Conservation (phyloP, 352 stramenopile species). For the Globisporangium parvum region DNA sequence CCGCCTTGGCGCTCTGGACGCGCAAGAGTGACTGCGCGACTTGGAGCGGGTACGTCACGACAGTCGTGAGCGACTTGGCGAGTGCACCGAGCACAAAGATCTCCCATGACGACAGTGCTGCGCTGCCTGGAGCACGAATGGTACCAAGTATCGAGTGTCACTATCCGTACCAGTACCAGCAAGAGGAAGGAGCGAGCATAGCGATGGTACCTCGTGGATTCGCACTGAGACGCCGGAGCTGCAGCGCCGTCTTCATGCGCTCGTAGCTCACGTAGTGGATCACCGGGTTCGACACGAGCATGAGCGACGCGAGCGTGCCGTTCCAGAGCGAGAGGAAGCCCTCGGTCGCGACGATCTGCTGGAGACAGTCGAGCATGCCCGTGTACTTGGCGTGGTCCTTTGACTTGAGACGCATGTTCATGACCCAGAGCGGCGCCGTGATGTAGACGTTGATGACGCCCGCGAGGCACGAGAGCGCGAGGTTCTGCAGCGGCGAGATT, state of each 20-base stretch:
- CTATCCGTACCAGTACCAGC: no score
- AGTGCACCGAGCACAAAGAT: conserved; percentile 90
- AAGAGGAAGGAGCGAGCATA: no score
- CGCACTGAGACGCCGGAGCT: conserved; percentile 24
- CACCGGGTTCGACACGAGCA: conserved; percentile 93
- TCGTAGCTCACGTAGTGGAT: conserved; percentile 96
- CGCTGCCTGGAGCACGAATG: no score
- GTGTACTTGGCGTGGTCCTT: conserved; percentile 65
- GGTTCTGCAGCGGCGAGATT: conserved; percentile 52
- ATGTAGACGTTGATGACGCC: conserved; percentile 86
- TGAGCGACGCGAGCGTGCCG: conserved; percentile 85
- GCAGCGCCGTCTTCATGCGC: conserved; percentile 77
- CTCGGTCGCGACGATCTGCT: conserved; percentile 59
- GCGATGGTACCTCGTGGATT: conserved; percentile 14
- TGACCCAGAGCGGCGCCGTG: conserved; percentile 90
- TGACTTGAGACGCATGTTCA: conserved; percentile 90
- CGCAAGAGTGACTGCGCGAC: conserved; percentile 90
- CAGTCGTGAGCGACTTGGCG: conserved; percentile 90
- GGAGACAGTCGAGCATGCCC: conserved; percentile 43
- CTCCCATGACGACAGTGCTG: conserved; percentile 60
- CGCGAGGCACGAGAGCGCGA: conserved; percentile 56
- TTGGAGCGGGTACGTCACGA: conserved; percentile 93
- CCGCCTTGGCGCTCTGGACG: conserved; percentile 30
- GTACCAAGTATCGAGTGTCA: no score
- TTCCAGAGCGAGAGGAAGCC: conserved; percentile 89